Conservation (phyloP, 2,329 filamentous ascomycete genomes). For the Phaeosphaeria sp. region DNA sequence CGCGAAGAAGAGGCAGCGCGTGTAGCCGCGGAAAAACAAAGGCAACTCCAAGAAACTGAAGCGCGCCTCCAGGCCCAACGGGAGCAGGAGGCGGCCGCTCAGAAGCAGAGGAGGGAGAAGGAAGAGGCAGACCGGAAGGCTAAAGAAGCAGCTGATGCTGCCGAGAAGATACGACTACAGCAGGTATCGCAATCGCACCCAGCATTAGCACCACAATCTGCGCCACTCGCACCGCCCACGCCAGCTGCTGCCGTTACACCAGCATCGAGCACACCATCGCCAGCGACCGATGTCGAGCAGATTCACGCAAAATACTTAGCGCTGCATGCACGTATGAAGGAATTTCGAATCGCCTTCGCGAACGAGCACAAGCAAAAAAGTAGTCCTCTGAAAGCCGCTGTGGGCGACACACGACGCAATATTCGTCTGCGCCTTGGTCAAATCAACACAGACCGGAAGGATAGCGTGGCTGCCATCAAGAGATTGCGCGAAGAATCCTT, state of each 20-base stretch:
- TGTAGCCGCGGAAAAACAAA: conserved; percentile 34
- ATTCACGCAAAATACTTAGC: conserved; percentile 44
- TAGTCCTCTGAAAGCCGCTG: conserved; percentile 33
- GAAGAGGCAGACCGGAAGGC: conserved; percentile 39
- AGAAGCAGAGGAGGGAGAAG: conserved; percentile 35
- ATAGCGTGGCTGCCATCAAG: conserved; percentile 35
- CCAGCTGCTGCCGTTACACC: neutral
- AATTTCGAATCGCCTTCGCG: conserved; percentile 40
- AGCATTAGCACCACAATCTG: conserved; percentile 4
- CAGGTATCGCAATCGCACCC: conserved; percentile 20
- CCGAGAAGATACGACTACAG: conserved; percentile 29
- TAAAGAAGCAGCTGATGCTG: conserved; percentile 33
- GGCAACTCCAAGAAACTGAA: conserved; percentile 38
- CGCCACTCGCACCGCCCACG: neutral
- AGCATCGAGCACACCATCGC: conserved; percentile 11
- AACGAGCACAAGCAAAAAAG: conserved; percentile 29
- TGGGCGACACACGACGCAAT: conserved; percentile 42
- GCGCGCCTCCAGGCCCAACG: conserved; percentile 39
- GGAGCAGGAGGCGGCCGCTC: conserved; percentile 37
- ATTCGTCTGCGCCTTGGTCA: conserved; percentile 43
- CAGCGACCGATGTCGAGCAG: conserved; percentile 30
- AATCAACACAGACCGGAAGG: conserved; percentile 36
- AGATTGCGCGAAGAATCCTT: conserved; percentile 39
- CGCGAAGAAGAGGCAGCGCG: conserved; percentile 41
- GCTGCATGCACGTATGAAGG: conserved; percentile 46